phyloP scores from a whole-genome alignment of 345 rosid genomes.

The Carallia brachiata region DNA sequence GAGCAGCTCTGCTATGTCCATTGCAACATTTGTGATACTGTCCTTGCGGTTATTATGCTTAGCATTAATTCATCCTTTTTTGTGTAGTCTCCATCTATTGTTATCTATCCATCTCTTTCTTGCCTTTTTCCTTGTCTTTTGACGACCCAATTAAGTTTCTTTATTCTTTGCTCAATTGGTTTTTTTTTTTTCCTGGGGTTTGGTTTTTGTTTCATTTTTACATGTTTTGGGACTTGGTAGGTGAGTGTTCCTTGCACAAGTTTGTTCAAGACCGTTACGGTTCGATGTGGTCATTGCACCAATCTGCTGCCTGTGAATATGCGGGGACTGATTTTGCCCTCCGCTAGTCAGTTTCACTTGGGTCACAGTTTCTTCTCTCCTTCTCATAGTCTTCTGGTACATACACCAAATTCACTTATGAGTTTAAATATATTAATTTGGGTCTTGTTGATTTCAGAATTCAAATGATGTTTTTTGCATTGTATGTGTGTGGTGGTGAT shows the following conservation, averaged over 20 bases:
- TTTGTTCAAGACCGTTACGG: conserved; percentile 94
- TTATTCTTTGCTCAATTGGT: not conserved
- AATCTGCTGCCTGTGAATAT: conserved; percentile 89
- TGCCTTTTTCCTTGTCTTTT: not conserved
- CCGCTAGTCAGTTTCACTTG: conserved; percentile 70
- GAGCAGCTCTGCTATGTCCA: conserved; percentile 99
- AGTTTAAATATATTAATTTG: too few relatives aligned
- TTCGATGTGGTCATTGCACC: conserved; percentile 95
- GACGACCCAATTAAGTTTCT: not conserved
- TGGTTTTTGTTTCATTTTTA: not conserved
- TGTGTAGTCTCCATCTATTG: not conserved
- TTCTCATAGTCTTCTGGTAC: conserved; percentile 58
- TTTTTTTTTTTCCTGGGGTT: not conserved
- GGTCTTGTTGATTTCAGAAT: too few relatives aligned
- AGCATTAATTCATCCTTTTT: not conserved
- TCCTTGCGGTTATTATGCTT: conserved; percentile 66
- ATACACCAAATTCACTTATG: too few relatives aligned
- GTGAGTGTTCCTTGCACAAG: conserved; percentile 97
- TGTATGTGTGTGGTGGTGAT: too few relatives aligned
- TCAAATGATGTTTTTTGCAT: too few relatives aligned
- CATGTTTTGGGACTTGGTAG: conserved; percentile 30
- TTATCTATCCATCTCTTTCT: not conserved
- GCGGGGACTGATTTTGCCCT: conserved; percentile 62
- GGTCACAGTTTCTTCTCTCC: conserved; percentile 70
- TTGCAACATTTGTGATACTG: conserved; percentile 91